A percentile compares a stretch with the other conserved stretches of the same genome.
Evolutionary conservation across 352 stramenopile species (phyloP).

Genomic region (Globisporangium barbulae): DNA sequence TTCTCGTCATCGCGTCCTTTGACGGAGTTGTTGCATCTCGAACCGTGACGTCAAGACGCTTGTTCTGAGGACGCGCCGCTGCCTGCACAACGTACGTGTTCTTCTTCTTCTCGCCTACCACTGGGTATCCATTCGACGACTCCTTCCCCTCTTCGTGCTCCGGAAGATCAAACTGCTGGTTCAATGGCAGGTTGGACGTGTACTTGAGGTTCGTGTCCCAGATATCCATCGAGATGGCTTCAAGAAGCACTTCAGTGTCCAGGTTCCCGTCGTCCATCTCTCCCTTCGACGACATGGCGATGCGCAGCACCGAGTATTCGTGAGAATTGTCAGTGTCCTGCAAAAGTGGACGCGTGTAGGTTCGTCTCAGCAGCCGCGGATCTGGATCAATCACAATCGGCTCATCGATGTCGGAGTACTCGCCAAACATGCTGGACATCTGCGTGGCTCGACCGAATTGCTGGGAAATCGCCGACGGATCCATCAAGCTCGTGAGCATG

Average conservation of each 20-base stretch:
- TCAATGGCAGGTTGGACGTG: conserved; percentile 69
- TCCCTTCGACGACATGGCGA: conserved; percentile 73
- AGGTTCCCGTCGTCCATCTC: conserved; percentile 51
- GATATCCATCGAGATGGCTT: conserved; percentile 87
- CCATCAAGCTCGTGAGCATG: conserved; percentile 76
- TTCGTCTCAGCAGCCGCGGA: conserved; percentile 28
- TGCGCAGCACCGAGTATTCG: conserved; percentile 70
- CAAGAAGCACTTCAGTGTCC: conserved; percentile 76
- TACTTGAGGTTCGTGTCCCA: conserved; percentile 85
- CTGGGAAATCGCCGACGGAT: conserved; percentile 56
- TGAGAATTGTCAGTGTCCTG: conserved; percentile 27
- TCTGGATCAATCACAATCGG: conserved; percentile 67
- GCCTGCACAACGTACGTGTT: background rate
- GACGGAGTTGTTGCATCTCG: background rate
- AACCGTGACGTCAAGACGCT: conserved; percentile 1
- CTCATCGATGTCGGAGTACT: conserved; percentile 50
- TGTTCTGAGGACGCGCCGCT: conserved; percentile 1
- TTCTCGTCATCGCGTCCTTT: conserved; percentile 8
- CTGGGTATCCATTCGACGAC: background rate
- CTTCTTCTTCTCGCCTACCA: conserved; percentile 5
- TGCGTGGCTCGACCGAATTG: conserved; percentile 33
- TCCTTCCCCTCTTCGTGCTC: conserved; percentile 23
- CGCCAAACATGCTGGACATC: conserved; percentile 51
- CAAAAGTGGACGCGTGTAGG: conserved; percentile 31
- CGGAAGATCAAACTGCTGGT: conserved; percentile 58